Evolutionary conservation across 2,329 filamentous ascomycete species (phyloP).

Genomic region (Alternaria longipes): DNA sequence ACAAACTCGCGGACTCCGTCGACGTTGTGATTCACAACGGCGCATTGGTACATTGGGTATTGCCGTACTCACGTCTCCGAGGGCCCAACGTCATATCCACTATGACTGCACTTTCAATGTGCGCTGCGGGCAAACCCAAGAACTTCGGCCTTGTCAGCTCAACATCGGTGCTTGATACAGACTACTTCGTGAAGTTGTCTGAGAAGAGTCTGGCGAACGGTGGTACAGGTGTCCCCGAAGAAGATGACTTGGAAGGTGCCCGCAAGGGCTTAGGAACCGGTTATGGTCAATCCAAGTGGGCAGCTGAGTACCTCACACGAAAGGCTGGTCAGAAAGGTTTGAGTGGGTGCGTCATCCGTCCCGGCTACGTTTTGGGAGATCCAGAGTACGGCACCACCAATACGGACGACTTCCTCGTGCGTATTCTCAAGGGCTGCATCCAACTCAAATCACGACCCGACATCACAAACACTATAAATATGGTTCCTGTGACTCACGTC

Average conservation of each 20-base stretch:
- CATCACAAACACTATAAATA: slow-evolving; percentile 88
- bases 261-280: slow-evolving; percentile 80
- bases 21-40: slow-evolving; percentile 83
- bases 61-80: slow-evolving; percentile 76
- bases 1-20: slow-evolving; percentile 69
- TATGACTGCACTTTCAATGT: slow-evolving; percentile 78
- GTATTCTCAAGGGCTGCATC: slow-evolving; percentile 86
- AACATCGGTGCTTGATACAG: slow-evolving; percentile 81
- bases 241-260: slow-evolving; percentile 81
- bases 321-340: slow-evolving; percentile 83
- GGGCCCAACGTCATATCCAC: slow-evolving; percentile 83
- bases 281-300: slow-evolving; percentile 94
- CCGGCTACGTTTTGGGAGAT: slow-evolving; percentile 86
- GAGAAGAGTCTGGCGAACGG: slow-evolving; percentile 68
- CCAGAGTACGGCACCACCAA: slow-evolving; percentile 72
- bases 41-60: slow-evolving; percentile 77
- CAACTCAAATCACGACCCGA: slow-evolving; percentile 77
- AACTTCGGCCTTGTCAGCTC: slow-evolving; percentile 83
- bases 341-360: slow-evolving; percentile 76
- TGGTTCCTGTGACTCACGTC: slow-evolving; percentile 87
- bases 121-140: slow-evolving; percentile 80
- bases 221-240: slow-evolving; percentile 73
- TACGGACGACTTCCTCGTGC: slow-evolving; percentile 89
- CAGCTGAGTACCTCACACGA: slow-evolving; percentile 73
- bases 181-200: slow-evolving; percentile 81